Percentiles rank a stretch among this genome's conserved stretches.
Conservation (phyloP, 192 early-diverging fungal species). For the Coemansia sp. region DNA sequence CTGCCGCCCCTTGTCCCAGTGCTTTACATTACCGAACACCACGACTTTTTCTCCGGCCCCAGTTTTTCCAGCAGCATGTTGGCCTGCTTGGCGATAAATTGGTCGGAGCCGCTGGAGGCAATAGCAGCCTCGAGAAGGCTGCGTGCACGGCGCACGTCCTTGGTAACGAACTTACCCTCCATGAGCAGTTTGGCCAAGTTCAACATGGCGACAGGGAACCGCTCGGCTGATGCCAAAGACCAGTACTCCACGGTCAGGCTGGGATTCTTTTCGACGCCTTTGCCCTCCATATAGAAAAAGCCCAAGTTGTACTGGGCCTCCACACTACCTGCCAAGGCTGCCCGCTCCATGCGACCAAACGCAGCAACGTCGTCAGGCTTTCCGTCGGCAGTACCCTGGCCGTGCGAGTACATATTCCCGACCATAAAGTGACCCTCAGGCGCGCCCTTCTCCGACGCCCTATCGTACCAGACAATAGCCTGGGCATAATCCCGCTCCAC, state of each 20-base stretch:
- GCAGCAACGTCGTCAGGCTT: conserved; percentile 22
- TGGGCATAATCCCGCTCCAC: not conserved
- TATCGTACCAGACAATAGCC: conserved; percentile 27
- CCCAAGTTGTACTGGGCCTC: conserved; percentile 45
- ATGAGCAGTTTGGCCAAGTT: conserved; percentile 29
- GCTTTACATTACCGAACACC: conserved; percentile 22
- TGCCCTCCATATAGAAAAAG: conserved; percentile 26
- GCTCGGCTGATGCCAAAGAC: conserved; percentile 26
- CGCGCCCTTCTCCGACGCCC: conserved; percentile 9
- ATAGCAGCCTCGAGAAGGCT: conserved; percentile 15
- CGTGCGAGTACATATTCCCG: conserved; percentile 26
- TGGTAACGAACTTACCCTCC: conserved; percentile 15
- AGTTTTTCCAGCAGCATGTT: conserved; percentile 13
- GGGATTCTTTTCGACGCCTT: conserved; percentile 15
- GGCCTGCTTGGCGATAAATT: conserved; percentile 2
- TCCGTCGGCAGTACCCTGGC: conserved; percentile 7
- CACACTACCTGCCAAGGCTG: conserved; percentile 19
- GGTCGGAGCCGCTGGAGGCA: conserved; percentile 13
- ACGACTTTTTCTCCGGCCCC: not conserved
- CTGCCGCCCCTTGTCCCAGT: not conserved
- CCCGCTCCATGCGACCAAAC: conserved; percentile 27
- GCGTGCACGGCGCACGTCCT: conserved; percentile 8
- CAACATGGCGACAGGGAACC: conserved; percentile 29
- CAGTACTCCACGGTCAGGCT: conserved; percentile 34
- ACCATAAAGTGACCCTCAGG: conserved; percentile 25